A percentile compares a stretch with the other conserved stretches of the same genome.
These are phyloP conservation scores for Westerdykella ornata DNA, from an alignment of 2,329 filamentous ascomycete species.

Conservation along the genomic window DNA sequence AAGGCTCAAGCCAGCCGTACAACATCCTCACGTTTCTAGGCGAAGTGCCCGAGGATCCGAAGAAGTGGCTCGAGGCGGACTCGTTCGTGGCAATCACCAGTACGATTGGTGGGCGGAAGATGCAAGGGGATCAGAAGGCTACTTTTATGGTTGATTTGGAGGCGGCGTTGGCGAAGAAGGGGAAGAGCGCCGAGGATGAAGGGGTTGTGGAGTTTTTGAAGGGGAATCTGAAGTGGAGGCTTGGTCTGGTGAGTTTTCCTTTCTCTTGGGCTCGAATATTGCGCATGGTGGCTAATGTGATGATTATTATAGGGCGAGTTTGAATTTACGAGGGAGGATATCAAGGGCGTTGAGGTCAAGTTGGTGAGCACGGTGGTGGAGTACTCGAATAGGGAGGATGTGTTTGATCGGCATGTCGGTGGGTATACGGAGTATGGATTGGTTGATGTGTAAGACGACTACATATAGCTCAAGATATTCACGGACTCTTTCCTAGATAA, in stretches of 20 bases:
- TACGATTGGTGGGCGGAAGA: conserved; percentile 7
- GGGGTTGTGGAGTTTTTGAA: conserved; percentile 10
- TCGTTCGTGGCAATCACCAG: conserved; percentile 7
- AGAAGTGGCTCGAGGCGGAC: conserved; percentile 7
- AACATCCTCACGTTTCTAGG: conserved; percentile 12
- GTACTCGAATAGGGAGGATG: conserved; percentile 10
- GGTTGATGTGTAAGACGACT: conserved; percentile 4
- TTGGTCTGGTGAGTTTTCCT: conserved; percentile 10
- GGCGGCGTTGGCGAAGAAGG: conserved; percentile 4
- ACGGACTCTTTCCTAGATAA: no score
- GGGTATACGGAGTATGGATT: conserved; percentile 9
- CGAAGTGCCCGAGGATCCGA: conserved; percentile 4
- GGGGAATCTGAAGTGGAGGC: conserved; percentile 9
- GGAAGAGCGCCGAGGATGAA: conserved; percentile 3
- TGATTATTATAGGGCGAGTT: conserved; percentile 7
- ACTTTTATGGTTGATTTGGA: conserved; percentile 7
- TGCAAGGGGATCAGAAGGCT: conserved; percentile 4
- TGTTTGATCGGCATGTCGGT: conserved; percentile 15
- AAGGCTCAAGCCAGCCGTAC: conserved; percentile 8
- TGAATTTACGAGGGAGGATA: conserved; percentile 9
- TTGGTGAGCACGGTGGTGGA: conserved; percentile 13
- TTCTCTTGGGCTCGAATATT: background rate
- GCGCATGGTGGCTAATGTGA: conserved; percentile 1
- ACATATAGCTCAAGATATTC: no score
- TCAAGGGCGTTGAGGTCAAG: conserved; percentile 8